Conservation (phyloP, 805 yeast species). For the Lachancea fermentati region DNA sequence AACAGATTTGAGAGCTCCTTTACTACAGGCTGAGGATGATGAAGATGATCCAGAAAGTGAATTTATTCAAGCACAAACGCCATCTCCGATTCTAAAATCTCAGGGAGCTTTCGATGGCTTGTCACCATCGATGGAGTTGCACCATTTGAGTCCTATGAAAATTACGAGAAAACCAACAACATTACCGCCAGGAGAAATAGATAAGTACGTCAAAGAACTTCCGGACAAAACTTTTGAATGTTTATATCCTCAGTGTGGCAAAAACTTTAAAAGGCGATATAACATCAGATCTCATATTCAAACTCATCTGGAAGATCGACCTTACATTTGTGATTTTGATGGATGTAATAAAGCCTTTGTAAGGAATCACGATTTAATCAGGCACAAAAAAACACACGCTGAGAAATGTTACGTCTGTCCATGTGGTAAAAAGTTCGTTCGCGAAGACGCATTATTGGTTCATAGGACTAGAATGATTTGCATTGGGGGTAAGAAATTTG, state of each 20-base stretch:
- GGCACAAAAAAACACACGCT: slow-evolving; percentile 84
- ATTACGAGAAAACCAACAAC: slow-evolving; percentile 30
- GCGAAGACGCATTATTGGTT: slow-evolving; percentile 82
- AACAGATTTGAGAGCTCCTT: slow-evolving; percentile 14
- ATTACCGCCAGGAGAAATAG: slow-evolving; percentile 87
- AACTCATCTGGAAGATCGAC: slow-evolving; percentile 92
- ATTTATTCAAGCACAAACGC: slow-evolving; percentile 34
- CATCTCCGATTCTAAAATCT: slow-evolving; percentile 41
- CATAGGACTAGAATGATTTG: slow-evolving; percentile 80
- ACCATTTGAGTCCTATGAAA: slow-evolving; percentile 19
- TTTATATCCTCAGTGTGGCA: slow-evolving; percentile 70
- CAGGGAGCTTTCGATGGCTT: slow-evolving; percentile 30
- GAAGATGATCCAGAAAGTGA: slow-evolving; percentile 31
- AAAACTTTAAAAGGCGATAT: slow-evolving; percentile 80
- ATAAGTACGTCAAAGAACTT: slow-evolving; percentile 76
- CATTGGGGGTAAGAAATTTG: slow-evolving; percentile 51
- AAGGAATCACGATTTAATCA: slow-evolving; percentile 86
- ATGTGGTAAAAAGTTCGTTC: slow-evolving; percentile 90
- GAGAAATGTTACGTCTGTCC: slow-evolving; percentile 70
- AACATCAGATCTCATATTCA: slow-evolving; percentile 94
- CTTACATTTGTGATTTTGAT: slow-evolving; percentile 63
- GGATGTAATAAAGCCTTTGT: slow-evolving; percentile 83
- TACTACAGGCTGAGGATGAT: slow-evolving; percentile 9
- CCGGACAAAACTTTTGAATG: slow-evolving; percentile 72
- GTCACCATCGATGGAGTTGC: slow-evolving; percentile 11